Evolutionary conservation across 805 yeast genomes (phyloP).

Genomic region (Candida dendrica): DNA sequence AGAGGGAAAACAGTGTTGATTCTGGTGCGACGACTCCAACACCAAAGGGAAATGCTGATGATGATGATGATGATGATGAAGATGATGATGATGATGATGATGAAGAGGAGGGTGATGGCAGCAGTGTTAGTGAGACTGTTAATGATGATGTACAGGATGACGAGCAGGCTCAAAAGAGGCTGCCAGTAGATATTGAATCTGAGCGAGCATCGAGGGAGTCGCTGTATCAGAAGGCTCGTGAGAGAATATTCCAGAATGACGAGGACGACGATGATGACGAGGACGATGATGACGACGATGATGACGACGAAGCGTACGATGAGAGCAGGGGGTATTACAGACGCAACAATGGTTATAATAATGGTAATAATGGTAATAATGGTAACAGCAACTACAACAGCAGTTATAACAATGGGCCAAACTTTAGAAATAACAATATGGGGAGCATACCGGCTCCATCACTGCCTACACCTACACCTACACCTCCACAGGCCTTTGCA

Average conservation of each 20-base stretch:
- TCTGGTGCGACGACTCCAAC: not conserved
- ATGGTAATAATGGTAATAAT: too few relatives aligned
- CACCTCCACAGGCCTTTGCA: too few relatives aligned
- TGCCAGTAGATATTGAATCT: conserved; percentile 20
- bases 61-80: not conserved
- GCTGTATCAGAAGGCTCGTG: conserved; percentile 32
- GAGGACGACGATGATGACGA: conserved; percentile 24
- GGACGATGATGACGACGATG: conserved; percentile 16
- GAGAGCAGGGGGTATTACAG: not conserved
- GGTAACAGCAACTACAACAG: not conserved
- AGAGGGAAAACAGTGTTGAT: conserved; percentile 10
- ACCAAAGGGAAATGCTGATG: conserved; percentile 1
- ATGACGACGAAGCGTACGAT: conserved; percentile 8
- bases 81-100: too few relatives aligned
- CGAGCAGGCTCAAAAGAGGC: too few relatives aligned
- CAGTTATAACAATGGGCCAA: not conserved
- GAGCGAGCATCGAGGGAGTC: conserved; percentile 35
- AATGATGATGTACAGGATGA: too few relatives aligned
- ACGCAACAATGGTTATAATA: too few relatives aligned
- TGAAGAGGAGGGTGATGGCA: too few relatives aligned
- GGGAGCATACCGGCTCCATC: too few relatives aligned
- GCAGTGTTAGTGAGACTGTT: too few relatives aligned
- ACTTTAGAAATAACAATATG: conserved; percentile 7
- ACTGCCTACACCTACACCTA: too few relatives aligned
- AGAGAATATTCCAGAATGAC: conserved; percentile 26